Evolutionary conservation across 768 basidiomycete species (phyloP).

Genomic region (Phanerochaete carnosa): DNA sequence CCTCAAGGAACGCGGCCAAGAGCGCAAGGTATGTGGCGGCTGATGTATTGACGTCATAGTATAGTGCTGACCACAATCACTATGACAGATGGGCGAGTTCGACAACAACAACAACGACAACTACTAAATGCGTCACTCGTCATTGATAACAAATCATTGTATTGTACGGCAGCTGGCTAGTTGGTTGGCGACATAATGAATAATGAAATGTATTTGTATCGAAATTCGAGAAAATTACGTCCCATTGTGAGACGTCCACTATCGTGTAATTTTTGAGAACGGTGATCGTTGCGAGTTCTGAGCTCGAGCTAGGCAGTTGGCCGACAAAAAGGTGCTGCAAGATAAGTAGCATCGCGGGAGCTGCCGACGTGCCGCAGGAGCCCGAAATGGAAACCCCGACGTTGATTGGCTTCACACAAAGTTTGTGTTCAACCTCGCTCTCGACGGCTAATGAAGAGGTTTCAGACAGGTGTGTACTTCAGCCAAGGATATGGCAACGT

Average conservation of each 20-base stretch:
- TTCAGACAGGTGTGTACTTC: too few species aligned
- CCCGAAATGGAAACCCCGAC: background rate
- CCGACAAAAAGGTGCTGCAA: too few species aligned
- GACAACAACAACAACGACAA: conserved; percentile 4
- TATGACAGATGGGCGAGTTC: conserved; percentile 8
- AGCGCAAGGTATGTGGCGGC: conserved; percentile 12
- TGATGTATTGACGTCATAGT: background rate
- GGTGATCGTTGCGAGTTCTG: too few species aligned
- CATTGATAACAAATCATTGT: background rate
- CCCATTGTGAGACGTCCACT: too few species aligned
- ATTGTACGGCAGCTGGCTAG: background rate
- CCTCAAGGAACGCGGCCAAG: conserved; percentile 13
- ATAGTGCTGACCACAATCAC: background rate
- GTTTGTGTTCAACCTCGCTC: background rate
- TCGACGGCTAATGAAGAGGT: background rate
- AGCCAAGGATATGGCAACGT: too few species aligned
- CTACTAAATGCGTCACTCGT: background rate
- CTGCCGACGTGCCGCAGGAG: background rate
- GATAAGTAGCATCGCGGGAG: background rate
- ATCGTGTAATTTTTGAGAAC: too few species aligned
- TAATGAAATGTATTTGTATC: background rate
- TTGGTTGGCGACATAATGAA: too few species aligned
- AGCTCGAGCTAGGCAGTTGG: too few species aligned
- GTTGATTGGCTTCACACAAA: background rate
- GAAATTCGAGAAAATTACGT: too few species aligned